Conservation (phyloP, 1,284 basidiomycete species). For the Vanrija sp. region DNA sequence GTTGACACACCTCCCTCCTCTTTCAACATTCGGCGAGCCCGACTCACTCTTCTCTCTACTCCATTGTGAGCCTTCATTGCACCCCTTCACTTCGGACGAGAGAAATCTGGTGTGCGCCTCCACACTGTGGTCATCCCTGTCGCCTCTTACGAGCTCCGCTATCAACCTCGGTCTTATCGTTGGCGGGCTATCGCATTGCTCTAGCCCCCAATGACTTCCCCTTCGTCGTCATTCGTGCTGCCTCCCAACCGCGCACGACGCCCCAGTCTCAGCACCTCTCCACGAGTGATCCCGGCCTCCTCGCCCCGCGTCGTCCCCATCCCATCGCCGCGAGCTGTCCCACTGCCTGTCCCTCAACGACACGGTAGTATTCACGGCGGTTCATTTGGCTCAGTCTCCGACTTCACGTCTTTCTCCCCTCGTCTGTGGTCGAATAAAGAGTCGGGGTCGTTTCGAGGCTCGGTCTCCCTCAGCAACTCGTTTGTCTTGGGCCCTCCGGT, state of each 20-base stretch:
- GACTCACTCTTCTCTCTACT: too few relatives aligned
- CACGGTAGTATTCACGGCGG: constrained; percentile 21
- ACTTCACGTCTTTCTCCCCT: constrained; percentile 11
- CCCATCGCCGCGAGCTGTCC: constrained; percentile 17
- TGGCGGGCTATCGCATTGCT: too few relatives aligned
- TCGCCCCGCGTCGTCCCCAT: constrained; percentile 8
- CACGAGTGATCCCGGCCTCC: constrained; percentile 1
- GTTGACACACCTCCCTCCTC: too few relatives aligned
- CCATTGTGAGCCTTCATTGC: too few relatives aligned
- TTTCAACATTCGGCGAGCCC: too few relatives aligned
- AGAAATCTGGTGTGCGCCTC: too few relatives aligned
- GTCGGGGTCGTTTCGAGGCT: constrained; percentile 9
- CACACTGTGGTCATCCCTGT: too few relatives aligned
- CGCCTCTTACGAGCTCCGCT: too few relatives aligned
- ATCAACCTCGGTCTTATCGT: too few relatives aligned
- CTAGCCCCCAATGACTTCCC: too few relatives aligned
- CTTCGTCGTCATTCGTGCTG: neutral
- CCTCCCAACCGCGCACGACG: neutral
- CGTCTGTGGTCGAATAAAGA: constrained; percentile 2
- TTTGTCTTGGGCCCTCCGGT: constrained; percentile 12
- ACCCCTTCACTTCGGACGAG: too few relatives aligned
- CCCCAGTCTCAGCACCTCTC: constrained; percentile 2
- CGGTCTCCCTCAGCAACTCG: constrained; percentile 10
- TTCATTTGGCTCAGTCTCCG: constrained; percentile 18
- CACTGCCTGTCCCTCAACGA: constrained; percentile 26